These are phyloP conservation scores for Incumbomyces delicatus DNA, from an alignment of 2,329 filamentous ascomycete species.

Conservation along the genomic window DNA sequence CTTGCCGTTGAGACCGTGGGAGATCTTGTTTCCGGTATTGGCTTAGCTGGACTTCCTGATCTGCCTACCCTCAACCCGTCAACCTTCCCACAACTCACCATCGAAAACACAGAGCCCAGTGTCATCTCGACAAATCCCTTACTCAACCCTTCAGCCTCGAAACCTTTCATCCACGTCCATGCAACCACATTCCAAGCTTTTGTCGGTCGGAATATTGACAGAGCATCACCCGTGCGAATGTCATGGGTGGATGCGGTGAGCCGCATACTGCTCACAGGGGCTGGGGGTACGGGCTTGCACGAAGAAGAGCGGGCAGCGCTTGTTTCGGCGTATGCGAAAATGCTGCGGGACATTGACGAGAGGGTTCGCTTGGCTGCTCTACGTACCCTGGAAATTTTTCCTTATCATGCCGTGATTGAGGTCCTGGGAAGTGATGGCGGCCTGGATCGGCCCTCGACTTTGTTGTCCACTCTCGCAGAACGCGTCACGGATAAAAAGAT, in stretches of 20 bases:
- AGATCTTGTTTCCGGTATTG: slow-evolving; percentile 88
- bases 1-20: slow-evolving; percentile 90
- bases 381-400: slow-evolving; percentile 69
- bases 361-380: slow-evolving; percentile 85
- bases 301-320: slow-evolving; percentile 69
- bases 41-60: slow-evolving; percentile 75
- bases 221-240: slow-evolving; percentile 68
- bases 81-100: slow-evolving; percentile 60
- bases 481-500: slow-evolving; percentile 79
- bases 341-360: slow-evolving; percentile 80
- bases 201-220: slow-evolving; percentile 75
- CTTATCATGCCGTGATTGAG: slow-evolving; percentile 67
- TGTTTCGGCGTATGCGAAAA: slow-evolving; percentile 64
- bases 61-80: slow-evolving; percentile 64
- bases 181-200: slow-evolving; percentile 72
- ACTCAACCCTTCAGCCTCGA: slow-evolving; percentile 73
- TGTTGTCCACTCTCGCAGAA: slow-evolving; percentile 74
- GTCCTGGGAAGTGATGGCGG: slow-evolving; percentile 72
- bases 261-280: slow-evolving; percentile 80
- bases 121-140: slow-evolving; percentile 49
- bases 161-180: slow-evolving; percentile 81
- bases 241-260: slow-evolving; percentile 79
- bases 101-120: slow-evolving; percentile 52
- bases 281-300: slow-evolving; percentile 78
- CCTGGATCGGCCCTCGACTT: slow-evolving; percentile 63